Evolutionary conservation across 208 protist species (phyloP).

Genomic region (Lotmaria passim): DNA sequence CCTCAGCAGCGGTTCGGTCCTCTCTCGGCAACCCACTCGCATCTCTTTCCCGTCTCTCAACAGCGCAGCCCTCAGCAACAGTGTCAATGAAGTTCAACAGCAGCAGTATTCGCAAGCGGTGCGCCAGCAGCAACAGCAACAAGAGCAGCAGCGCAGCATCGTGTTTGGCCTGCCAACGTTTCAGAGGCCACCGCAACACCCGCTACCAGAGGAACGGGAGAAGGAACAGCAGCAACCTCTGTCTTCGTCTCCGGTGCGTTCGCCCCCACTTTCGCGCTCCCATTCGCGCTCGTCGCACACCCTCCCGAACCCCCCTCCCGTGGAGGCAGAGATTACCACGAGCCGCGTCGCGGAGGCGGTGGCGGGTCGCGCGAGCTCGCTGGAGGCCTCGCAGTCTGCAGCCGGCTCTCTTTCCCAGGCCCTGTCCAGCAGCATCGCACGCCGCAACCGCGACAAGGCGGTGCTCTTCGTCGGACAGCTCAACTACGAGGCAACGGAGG

Average conservation of each 20-base stretch:
- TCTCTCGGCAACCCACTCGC: background rate
- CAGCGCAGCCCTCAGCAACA: slow-evolving; percentile 7
- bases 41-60: slow-evolving; percentile 6
- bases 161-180: background rate
- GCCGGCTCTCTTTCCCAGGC: slow-evolving; percentile 1
- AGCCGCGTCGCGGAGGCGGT: too few relatives aligned
- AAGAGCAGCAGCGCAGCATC: background rate
- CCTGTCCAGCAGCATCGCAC: slow-evolving; percentile 29
- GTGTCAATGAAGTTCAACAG: background rate
- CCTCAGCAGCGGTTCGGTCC: background rate
- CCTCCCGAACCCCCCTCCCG: too few relatives aligned
- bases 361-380: too few relatives aligned
- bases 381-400: background rate
- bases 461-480: slow-evolving; percentile 77
- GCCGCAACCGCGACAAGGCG: slow-evolving; percentile 36
- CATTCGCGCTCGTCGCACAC: too few relatives aligned
- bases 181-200: background rate
- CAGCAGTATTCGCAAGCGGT: too few relatives aligned
- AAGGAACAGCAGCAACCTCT: background rate
- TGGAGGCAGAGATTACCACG: too few relatives aligned
- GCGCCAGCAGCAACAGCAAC: background rate
- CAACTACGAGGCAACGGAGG: slow-evolving; percentile 70
- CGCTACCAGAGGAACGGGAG: slow-evolving; percentile 1
- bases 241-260: background rate
- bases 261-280: too few relatives aligned